Conservation (phyloP, 1,139 yeast genomes). For the Suhomyces coccinellae region DNA sequence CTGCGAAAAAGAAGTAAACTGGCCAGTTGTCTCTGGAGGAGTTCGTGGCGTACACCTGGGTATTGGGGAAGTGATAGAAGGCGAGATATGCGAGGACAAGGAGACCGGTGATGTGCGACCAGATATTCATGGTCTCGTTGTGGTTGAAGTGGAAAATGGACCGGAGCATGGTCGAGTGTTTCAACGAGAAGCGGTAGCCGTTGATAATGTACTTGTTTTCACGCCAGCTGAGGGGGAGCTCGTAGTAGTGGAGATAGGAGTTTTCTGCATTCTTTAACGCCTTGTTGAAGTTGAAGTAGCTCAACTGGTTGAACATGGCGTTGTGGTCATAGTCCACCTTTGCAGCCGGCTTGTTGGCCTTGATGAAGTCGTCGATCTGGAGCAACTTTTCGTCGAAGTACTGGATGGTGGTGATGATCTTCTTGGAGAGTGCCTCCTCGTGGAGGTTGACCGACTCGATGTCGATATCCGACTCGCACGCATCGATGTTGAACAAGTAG, state of each 20-base stretch:
- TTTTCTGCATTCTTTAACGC: conserved; percentile 58
- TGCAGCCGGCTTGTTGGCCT: conserved; percentile 35
- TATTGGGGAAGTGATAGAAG: conserved; percentile 60
- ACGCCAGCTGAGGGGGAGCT: conserved; percentile 89
- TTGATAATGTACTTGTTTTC: conserved; percentile 82
- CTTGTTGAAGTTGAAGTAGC: conserved; percentile 58
- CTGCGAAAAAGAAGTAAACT: conserved; percentile 63
- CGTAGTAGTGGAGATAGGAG: conserved; percentile 70
- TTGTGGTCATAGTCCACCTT: conserved; percentile 28
- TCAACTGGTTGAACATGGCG: conserved; percentile 39
- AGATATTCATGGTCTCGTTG: conserved; percentile 89
- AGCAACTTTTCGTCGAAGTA: conserved; percentile 57
- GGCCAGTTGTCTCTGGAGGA: conserved; percentile 51
- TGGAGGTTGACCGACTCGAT: neutral
- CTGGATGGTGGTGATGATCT: conserved; percentile 53
- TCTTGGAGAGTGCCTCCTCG: conserved; percentile 40
- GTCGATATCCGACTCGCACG: conserved; percentile 11
- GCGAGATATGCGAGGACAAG: conserved; percentile 56
- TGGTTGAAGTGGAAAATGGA: conserved; percentile 63
- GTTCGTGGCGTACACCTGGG: conserved; percentile 43
- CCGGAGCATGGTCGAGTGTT: conserved; percentile 57
- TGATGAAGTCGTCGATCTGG: conserved; percentile 51
- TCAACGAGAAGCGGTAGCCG: conserved; percentile 82
- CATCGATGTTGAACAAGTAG: conserved; percentile 34
- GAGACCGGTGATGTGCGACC: conserved; percentile 86